Evolutionary conservation across 169 alveolate species (phyloP).

Genomic region (Plasmodium fragile): DNA sequence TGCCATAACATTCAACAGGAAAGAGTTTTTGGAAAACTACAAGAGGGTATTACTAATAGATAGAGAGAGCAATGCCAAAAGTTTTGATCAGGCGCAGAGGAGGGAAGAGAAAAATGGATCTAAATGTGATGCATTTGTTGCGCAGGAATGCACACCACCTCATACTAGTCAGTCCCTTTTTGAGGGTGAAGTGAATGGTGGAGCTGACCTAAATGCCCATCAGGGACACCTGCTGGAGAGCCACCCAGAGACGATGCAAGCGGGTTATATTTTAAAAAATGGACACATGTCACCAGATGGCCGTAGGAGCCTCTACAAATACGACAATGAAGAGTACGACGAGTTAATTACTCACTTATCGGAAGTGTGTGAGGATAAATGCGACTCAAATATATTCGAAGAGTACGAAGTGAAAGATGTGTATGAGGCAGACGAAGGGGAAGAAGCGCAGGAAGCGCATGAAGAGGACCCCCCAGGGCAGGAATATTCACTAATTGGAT

Average conservation of each 20-base stretch:
- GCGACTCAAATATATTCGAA: not conserved
- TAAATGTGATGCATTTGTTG: not conserved
- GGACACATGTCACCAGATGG: not conserved
- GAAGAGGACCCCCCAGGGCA: not conserved
- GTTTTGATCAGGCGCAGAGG: not conserved
- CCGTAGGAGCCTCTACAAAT: conserved; percentile 19
- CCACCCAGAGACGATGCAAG: not conserved
- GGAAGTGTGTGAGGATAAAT: not conserved
- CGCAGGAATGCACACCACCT: not conserved
- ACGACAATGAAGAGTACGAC: conserved; percentile 67
- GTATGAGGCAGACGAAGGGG: not conserved
- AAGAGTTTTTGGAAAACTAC: conserved; percentile 42
- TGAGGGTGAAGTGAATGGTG: not conserved
- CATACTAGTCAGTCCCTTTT: not conserved
- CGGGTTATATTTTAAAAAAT: not conserved
- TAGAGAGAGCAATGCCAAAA: not conserved
- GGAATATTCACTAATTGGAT: conserved; percentile 43
- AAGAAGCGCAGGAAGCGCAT: not conserved
- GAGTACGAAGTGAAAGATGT: not conserved
- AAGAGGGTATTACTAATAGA: conserved; percentile 30
- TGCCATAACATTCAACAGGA: conserved; percentile 57
- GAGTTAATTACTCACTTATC: conserved; percentile 24
- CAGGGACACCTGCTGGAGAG: not conserved
- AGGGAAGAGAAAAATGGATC: not conserved
- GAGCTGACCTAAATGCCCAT: not conserved